Conservation (phyloP, 306 rosid species). For the Prunus fruticosa region DNA sequence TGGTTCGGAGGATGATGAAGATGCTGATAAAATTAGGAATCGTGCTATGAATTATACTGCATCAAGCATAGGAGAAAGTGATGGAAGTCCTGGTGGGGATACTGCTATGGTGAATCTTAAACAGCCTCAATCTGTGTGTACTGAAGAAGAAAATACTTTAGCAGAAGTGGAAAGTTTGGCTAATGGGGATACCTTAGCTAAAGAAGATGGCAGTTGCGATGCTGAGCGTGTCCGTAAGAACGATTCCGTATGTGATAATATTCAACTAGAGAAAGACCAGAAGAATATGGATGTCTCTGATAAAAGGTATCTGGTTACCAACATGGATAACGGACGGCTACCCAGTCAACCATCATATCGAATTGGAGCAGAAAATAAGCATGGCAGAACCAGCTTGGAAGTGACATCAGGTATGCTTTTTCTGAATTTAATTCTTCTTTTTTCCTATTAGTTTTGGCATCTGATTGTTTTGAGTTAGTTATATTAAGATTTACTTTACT, state of each 20-base stretch:
- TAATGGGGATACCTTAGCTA: slow-evolving; percentile 36
- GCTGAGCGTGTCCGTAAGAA: slow-evolving; percentile 42
- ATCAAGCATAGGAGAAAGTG: slow-evolving; percentile 47
- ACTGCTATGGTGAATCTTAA: slow-evolving; percentile 37
- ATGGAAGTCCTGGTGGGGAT: slow-evolving; percentile 53
- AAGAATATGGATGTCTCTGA: slow-evolving; percentile 44
- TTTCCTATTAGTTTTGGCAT: slow-evolving; percentile 13
- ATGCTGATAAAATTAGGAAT: slow-evolving; percentile 39
- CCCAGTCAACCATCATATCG: neutral
- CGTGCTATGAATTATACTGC: slow-evolving; percentile 37
- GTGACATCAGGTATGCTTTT: slow-evolving; percentile 55
- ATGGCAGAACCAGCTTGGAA: slow-evolving; percentile 52
- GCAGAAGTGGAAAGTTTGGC: slow-evolving; percentile 43
- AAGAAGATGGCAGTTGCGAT: slow-evolving; percentile 52
- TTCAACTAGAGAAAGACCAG: slow-evolving; percentile 48
- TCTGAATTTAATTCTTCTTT: neutral
- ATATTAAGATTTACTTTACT: slow-evolving; percentile 9
- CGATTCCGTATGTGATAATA: slow-evolving; percentile 24
- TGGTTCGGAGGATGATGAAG: slow-evolving; percentile 54
- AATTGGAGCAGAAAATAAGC: slow-evolving; percentile 44
- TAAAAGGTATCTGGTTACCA: slow-evolving; percentile 43
- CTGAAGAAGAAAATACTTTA: slow-evolving; percentile 49
- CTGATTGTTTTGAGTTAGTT: slow-evolving; percentile 10
- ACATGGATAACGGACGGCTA: slow-evolving; percentile 3
- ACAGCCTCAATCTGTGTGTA: slow-evolving; percentile 47